Evolutionary conservation across 208 protist genomes (phyloP).

Genomic region (Leishmania mexicana): DNA sequence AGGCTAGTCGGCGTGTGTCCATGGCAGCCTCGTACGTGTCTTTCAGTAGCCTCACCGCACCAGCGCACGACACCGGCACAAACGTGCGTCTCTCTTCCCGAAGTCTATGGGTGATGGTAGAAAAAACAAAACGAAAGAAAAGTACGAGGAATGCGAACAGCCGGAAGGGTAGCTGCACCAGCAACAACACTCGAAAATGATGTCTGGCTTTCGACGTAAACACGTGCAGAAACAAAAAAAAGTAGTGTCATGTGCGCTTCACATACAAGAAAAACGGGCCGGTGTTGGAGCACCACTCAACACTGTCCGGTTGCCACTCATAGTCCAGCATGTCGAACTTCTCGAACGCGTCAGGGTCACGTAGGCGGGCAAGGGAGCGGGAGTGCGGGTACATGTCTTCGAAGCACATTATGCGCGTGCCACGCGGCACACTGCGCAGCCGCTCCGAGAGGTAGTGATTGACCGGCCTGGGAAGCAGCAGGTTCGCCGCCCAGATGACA

Average conservation of each 20-base stretch:
- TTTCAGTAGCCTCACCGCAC: background rate
- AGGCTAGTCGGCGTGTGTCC: background rate
- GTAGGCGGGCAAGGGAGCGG: conserved; percentile 50
- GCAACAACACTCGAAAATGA: background rate
- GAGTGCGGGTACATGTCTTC: conserved; percentile 82
- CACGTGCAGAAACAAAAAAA: conserved; percentile 6
- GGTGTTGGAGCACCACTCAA: conserved; percentile 73
- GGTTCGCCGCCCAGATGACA: conserved; percentile 79
- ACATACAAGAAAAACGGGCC: conserved; percentile 69
- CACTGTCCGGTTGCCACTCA: conserved; percentile 63
- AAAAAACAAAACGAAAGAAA: too few relatives aligned
- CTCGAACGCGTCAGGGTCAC: conserved; percentile 80
- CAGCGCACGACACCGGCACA: background rate
- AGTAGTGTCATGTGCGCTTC: conserved; percentile 15
- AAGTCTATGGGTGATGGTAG: background rate
- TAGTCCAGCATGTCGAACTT: conserved; percentile 79
- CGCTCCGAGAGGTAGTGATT: conserved; percentile 82
- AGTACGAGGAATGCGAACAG: background rate
- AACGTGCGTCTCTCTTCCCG: background rate
- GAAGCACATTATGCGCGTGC: conserved; percentile 78
- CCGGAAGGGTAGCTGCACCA: background rate
- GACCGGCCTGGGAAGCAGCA: conserved; percentile 65
- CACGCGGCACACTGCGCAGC: conserved; percentile 46
- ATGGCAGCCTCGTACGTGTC: background rate
- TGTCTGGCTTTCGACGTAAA: background rate